Evolutionary conservation across 441 rosid genomes (phyloP).

Genomic region (Gossypium lobatum): DNA sequence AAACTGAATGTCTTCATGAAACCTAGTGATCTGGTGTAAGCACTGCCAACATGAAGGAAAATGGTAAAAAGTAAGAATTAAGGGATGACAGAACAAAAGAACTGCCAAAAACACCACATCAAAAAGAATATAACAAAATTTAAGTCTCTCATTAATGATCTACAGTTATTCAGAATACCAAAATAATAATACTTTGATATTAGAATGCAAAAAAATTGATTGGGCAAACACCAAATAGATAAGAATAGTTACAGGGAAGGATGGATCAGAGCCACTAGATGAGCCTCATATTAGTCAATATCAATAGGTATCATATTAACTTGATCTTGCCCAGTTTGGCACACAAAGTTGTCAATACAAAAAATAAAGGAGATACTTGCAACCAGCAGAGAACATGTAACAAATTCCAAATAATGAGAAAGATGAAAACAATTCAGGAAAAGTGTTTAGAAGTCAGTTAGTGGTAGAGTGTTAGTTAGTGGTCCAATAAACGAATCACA

Average conservation of each 20-base stretch:
- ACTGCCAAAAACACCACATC: neutral
- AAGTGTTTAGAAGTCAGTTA: neutral
- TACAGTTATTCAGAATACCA: neutral
- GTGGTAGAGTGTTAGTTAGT: neutral
- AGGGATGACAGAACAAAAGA: neutral
- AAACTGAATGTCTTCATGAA: conserved; percentile 31
- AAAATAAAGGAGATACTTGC: neutral
- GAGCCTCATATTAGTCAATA: neutral
- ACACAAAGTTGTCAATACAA: neutral
- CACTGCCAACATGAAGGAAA: conserved; percentile 40
- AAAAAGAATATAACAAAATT: neutral
- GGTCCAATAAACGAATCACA: neutral
- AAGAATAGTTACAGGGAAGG: neutral
- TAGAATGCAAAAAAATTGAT: neutral
- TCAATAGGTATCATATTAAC: neutral
- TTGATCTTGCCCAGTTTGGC: neutral
- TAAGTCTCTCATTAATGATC: neutral
- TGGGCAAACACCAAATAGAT: neutral
- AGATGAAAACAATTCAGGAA: neutral
- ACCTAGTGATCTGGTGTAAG: conserved; percentile 67
- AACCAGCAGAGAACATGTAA: neutral
- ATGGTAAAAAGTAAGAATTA: conserved; percentile 12
- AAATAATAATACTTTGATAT: neutral
- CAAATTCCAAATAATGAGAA: neutral
- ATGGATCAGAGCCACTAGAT: neutral